Evolutionary conservation across 805 yeast species (phyloP), one percentile per base, ranked within the genome.

Genomic region (Jamesozyma piceae): DNA sequence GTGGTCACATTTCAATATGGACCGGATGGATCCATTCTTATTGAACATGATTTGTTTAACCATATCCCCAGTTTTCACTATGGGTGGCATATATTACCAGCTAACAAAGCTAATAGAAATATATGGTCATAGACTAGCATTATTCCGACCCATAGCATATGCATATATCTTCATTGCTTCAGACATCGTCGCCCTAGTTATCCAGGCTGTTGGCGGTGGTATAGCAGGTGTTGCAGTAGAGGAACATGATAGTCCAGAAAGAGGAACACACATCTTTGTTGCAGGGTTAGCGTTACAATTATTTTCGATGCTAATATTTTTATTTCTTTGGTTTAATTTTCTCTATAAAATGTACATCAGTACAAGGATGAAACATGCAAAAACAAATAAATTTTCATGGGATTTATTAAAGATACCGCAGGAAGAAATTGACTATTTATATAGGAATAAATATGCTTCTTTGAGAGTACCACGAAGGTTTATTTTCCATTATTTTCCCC

Each of bases 281-380:
- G 89, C 74, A 2, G 95, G 95, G 6, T 68, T 88, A 38, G 81
- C 80, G 0, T 70, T 82, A 53, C 95, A 88, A 63, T 89, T 85
- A 4, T 61, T 73, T 4, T 72, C 85, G 4, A 82, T 88, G 81
- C 52, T 72, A 2, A 42, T 78, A 1, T 88, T 84, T 59, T 59
- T 79, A 27, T 21, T 63, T 5, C 61, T 82, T 11, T 72, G 74
- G 65, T 54, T 60, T 30, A 65, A 67, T 39, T 76, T 82, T 59
- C 50, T 72, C 18, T 64, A 55, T 52, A 60, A 65, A 29, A 62
- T 73, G 20, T 69, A 61, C 42, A 46, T 58, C 13, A 46, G 44
- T 35, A 48, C 58, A 15, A 56, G 67, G 41, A 46, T 51, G 38
- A 46, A 49, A 28, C 55, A 57, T 43, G 27, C 43, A 15, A 49